These are phyloP conservation scores for Bacidia rubella DNA, from an alignment of 495 filamentous ascomycete genomes.

Conservation along the genomic window DNA sequence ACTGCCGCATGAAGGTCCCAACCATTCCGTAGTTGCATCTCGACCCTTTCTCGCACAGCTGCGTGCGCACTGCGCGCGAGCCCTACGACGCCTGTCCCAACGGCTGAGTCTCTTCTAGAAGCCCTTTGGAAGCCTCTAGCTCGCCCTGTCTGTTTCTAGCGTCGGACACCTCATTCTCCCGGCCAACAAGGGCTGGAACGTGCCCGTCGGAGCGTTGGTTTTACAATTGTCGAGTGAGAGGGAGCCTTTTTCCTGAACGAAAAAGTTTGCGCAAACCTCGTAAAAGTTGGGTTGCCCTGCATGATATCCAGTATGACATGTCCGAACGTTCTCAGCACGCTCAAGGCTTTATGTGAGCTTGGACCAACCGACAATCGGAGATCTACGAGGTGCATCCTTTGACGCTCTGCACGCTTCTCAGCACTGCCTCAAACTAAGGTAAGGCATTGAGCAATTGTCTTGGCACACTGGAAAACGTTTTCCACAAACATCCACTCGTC, in stretches of 20 bases:
- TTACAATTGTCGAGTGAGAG: background rate
- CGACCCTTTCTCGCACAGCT: background rate
- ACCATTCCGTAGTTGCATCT: background rate
- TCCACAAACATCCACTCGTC: too few species aligned
- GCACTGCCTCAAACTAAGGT: background rate
- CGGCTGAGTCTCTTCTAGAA: background rate
- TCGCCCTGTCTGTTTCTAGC: background rate
- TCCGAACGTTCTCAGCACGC: background rate
- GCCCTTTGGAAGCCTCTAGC: background rate
- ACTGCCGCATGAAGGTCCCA: background rate
- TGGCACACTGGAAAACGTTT: background rate
- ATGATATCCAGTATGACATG: background rate
- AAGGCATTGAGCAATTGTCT: background rate
- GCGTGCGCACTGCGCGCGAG: background rate
- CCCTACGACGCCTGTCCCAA: background rate
- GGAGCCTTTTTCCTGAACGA: too few species aligned
- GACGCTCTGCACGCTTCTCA: background rate
- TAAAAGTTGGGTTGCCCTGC: background rate
- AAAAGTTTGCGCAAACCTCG: background rate
- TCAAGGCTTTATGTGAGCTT: background rate
- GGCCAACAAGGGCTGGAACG: background rate
- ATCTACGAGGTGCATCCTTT: background rate
- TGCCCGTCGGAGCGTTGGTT: background rate
- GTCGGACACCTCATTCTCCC: background rate
- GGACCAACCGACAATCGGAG: constrained; percentile 2